Percentiles rank a stretch among this genome's conserved stretches.
Evolutionary conservation across 1,284 basidiomycete genomes (phyloP).

Genomic region (Leccinum solheimii): DNA sequence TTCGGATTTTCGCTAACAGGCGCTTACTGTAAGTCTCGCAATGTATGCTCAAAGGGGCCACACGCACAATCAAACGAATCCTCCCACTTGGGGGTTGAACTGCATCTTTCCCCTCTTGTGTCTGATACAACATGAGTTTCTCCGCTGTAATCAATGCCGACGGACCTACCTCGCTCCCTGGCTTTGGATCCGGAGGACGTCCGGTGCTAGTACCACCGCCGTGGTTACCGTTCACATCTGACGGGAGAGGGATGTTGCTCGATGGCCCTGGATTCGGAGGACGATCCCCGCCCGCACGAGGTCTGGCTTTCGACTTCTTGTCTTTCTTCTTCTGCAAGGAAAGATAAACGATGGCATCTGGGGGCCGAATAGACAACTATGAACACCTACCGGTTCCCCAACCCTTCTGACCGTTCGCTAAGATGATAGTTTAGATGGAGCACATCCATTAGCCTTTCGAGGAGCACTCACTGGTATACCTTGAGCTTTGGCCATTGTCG

Average conservation of each 20-base stretch:
- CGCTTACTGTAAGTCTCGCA: background rate
- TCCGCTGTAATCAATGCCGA: background rate
- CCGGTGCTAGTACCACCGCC: background rate
- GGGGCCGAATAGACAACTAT: too few relatives aligned
- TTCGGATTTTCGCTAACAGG: background rate
- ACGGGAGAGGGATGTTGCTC: background rate
- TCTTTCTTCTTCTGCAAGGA: background rate
- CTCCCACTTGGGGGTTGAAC: background rate
- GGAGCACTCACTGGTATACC: too few relatives aligned
- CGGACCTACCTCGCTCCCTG: background rate
- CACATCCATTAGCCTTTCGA: too few relatives aligned
- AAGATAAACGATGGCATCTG: background rate
- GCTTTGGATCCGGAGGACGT: background rate
- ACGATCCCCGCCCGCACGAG: background rate
- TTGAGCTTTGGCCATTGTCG: too few relatives aligned
- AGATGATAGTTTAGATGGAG: too few relatives aligned
- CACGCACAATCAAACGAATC: background rate
- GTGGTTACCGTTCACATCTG: background rate
- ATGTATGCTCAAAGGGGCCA: background rate
- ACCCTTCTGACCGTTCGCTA: too few relatives aligned
- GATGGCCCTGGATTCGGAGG: background rate
- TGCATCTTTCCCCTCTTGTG: background rate
- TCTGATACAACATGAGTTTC: background rate
- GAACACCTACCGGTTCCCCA: too few relatives aligned
- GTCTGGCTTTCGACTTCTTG: background rate